Conservation (phyloP, 139 green algal species). For the Tetradesmus obliquus region DNA sequence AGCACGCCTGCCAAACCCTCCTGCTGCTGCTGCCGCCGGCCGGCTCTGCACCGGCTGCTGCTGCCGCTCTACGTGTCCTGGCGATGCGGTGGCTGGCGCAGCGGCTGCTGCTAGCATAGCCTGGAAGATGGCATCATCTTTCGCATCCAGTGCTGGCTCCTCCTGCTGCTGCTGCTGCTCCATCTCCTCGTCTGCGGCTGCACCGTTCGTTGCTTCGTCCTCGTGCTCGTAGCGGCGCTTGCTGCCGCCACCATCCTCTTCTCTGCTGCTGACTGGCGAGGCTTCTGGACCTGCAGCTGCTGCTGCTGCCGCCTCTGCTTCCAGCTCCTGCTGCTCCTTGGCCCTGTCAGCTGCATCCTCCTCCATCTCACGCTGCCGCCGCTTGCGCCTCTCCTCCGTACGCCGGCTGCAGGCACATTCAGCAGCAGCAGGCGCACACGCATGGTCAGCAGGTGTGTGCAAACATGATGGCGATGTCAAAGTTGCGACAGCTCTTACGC, state of each 20-base stretch:
- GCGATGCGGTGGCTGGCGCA: background rate
- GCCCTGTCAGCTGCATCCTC: conserved; percentile 56
- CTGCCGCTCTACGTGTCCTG: conserved; percentile 6
- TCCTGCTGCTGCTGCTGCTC: conserved; percentile 9
- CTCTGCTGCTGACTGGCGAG: conserved; percentile 48
- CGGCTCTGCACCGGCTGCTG: background rate
- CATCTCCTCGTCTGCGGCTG: background rate
- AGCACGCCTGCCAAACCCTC: background rate
- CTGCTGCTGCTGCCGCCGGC: conserved; percentile 18
- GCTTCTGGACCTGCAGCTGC: background rate
- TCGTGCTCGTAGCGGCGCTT: background rate
- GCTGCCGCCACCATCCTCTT: conserved; percentile 55
- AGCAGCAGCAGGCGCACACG: background rate
- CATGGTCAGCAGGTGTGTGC: background rate
- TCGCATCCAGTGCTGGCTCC: conserved; percentile 1
- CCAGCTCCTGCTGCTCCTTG: conserved; percentile 22
- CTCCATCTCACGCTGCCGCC: conserved; percentile 61
- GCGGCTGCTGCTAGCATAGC: conserved; percentile 38
- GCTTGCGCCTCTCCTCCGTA: conserved; percentile 58
- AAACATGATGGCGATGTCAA: too few relatives aligned
- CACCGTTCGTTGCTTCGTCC: background rate
- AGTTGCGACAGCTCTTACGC: background rate
- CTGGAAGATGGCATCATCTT: conserved; percentile 32
- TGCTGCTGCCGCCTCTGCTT: background rate
- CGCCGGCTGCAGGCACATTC: conserved; percentile 56